Conservation (phyloP, 805 yeast species). For the Sugiyamaella floridensis region DNA sequence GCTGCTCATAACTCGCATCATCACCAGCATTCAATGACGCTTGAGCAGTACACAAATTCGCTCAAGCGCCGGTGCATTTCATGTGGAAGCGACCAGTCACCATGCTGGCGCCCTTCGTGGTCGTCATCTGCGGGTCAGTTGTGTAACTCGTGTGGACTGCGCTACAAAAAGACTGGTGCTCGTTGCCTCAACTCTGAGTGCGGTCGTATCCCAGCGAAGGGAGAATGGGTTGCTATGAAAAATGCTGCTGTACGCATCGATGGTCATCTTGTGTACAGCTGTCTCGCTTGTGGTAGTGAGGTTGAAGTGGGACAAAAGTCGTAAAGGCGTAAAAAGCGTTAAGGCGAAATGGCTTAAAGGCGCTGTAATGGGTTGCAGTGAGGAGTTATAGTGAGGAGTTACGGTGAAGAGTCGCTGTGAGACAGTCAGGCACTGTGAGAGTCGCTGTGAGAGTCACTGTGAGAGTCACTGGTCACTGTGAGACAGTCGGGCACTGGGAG, state of each 20-base stretch:
- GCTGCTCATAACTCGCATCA: not conserved
- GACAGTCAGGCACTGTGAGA: no score
- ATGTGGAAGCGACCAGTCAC: conserved; percentile 84
- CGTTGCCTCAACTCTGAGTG: conserved; percentile 73
- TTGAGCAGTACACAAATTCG: conserved; percentile 6
- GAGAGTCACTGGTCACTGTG: no score
- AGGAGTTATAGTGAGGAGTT: no score
- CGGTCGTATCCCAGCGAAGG: conserved; percentile 88
- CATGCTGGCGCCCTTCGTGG: conserved; percentile 99
- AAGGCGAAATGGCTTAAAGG: no score
- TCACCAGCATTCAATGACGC: not conserved
- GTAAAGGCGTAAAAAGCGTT: not conserved
- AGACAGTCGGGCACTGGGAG: no score
- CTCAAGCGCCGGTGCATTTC: conserved; percentile 66
- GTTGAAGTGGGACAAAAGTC: conserved; percentile 35
- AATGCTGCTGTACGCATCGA: conserved; percentile 41
- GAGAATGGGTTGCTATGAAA: conserved; percentile 88
- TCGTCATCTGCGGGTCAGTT: conserved; percentile 83
- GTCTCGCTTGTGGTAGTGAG: conserved; percentile 54
- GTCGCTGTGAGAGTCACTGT: no score
- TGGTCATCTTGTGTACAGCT: conserved; percentile 32
- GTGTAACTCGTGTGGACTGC: conserved; percentile 91
- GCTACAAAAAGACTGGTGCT: conserved; percentile 91
- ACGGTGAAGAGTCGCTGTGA: no score
- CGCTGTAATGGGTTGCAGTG: no score